These are phyloP conservation scores for Melampsora occidentalis DNA, from an alignment of 1,284 basidiomycete genomes.

Conservation along the genomic window DNA sequence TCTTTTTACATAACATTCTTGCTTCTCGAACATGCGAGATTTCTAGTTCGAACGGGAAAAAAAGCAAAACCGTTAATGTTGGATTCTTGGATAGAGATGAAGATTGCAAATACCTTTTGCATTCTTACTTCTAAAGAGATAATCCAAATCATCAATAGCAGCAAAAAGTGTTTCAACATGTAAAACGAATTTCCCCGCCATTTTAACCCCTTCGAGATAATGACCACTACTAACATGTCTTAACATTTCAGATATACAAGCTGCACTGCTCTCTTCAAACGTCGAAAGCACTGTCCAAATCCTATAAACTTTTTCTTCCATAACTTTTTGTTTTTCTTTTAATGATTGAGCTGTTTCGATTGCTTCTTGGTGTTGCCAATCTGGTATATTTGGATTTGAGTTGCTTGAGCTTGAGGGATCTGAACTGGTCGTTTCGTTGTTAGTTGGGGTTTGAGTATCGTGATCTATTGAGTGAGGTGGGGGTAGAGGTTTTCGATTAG, in stretches of 20 bases:
- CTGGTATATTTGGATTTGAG: conserved; percentile 25
- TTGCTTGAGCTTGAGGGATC: conserved; percentile 22
- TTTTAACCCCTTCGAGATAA: conserved; percentile 91
- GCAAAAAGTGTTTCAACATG: conserved; percentile 98
- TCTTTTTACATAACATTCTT: conserved; percentile 96
- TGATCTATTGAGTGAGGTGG: conserved; percentile 50
- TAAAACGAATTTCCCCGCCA: conserved; percentile 97
- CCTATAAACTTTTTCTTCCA: conserved; percentile 96
- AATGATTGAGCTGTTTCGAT: conserved; percentile 76
- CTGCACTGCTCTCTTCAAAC: conserved; percentile 98
- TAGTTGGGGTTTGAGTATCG: conserved; percentile 46
- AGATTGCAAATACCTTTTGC: conserved; percentile 67
- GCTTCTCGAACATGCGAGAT: conserved; percentile 98
- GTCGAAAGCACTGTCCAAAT: conserved; percentile 99
- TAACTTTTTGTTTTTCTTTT: conserved; percentile 83
- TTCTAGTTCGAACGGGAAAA: conserved; percentile 59
- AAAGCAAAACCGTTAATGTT: too few relatives aligned
- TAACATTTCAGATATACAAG: conserved; percentile 98
- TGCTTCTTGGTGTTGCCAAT: conserved; percentile 62
- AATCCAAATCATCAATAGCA: conserved; percentile 93
- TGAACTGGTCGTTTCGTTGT: conserved; percentile 41
- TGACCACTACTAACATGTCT: conserved; percentile 93
- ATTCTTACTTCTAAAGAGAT: conserved; percentile 74
- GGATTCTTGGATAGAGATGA: neutral
- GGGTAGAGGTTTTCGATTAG: conserved; percentile 39